Evolutionary conservation across 2,329 filamentous ascomycete genomes (phyloP), one percentile per base, ranked within the genome.

Genomic region (Alternaria solani): DNA sequence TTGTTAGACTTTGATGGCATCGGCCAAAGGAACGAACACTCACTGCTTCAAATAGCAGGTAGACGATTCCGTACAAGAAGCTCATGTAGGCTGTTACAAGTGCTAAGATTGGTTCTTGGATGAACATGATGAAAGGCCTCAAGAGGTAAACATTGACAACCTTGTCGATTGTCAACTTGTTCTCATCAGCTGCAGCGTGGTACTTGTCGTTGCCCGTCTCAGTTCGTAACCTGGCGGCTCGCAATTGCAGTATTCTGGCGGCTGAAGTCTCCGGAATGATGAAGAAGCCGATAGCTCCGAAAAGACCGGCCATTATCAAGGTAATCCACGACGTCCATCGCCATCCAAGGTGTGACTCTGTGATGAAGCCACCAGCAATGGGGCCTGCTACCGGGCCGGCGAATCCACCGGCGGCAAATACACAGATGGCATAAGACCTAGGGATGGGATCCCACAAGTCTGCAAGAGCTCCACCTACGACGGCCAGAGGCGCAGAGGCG

Each of bases 31-130:
- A 5, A 23, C 2, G 32, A 2, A 38, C 7, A 46, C 70, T 69
- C 62, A 74, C 73, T 20, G 75, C 75, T 62, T 77, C 75, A 23
- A 77, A 77, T 1, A 77, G 65, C 0, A 77, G 84, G 71, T 90
- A 91, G 0, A 90, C 76, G 32, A 90, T 88, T 0, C 88, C 88
- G 63, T 89, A 90, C 68, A 86, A 84, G 73, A 92, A 91, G 53
- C 85, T 88, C 39, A 89, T 88, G 70, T 92, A 92, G 0, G 91
- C 72, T 0, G 89, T 88, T 16, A 92, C 82, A 14, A 76, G 68
- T 1, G 73, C 74, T 16, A 77, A 55, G 25, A 77, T 76, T 0
- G 75, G 75, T 42, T 77, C 74, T 23, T 75, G 66, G 38, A 81
- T 74, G 5, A 93, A 81, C 39, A 93, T 83, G 66, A 89, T 85